A percentile compares a stretch with the other conserved stretches of the same genome.
Evolutionary conservation across 1,139 yeast species (phyloP).

Genomic region (Taphrina betulina): DNA sequence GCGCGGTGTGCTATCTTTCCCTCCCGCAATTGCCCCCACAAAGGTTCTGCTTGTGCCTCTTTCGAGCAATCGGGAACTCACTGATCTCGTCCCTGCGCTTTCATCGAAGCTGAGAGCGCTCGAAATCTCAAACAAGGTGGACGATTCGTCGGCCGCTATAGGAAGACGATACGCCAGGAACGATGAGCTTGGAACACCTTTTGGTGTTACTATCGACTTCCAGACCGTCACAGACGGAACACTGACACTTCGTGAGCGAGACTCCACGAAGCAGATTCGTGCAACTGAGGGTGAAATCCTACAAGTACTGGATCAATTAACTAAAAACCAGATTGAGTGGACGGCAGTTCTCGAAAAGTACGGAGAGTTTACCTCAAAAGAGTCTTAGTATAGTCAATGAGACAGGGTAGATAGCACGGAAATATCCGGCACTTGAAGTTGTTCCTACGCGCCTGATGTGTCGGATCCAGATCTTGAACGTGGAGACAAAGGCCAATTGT

Average conservation of each 20-base stretch:
- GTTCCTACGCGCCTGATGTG: too few species aligned
- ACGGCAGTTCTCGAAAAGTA: constrained; percentile 32
- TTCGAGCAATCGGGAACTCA: constrained; percentile 77
- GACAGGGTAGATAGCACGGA: neutral
- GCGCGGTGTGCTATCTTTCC: constrained; percentile 88
- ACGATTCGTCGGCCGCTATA: constrained; percentile 95
- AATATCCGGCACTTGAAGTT: neutral
- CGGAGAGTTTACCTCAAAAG: constrained; percentile 33
- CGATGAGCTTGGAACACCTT: constrained; percentile 99
- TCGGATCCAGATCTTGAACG: too few species aligned
- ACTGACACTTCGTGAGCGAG: constrained; percentile 96
- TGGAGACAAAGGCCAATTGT: too few species aligned
- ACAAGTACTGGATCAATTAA: constrained; percentile 60
- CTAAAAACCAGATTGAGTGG: constrained; percentile 31
- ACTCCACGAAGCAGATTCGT: constrained; percentile 94
- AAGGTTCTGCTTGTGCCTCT: constrained; percentile 94
- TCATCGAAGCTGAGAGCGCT: constrained; percentile 69
- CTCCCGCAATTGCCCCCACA: constrained; percentile 96
- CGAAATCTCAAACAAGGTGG: constrained; percentile 92
- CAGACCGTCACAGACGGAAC: constrained; percentile 79
- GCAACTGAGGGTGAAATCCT: constrained; percentile 79
- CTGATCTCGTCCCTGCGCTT: constrained; percentile 60
- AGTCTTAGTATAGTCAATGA: neutral
- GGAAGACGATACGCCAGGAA: constrained; percentile 99
- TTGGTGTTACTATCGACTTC: constrained; percentile 96